Conservation (phyloP, 257 asterid species). For the Rehmannia glutinosa region DNA sequence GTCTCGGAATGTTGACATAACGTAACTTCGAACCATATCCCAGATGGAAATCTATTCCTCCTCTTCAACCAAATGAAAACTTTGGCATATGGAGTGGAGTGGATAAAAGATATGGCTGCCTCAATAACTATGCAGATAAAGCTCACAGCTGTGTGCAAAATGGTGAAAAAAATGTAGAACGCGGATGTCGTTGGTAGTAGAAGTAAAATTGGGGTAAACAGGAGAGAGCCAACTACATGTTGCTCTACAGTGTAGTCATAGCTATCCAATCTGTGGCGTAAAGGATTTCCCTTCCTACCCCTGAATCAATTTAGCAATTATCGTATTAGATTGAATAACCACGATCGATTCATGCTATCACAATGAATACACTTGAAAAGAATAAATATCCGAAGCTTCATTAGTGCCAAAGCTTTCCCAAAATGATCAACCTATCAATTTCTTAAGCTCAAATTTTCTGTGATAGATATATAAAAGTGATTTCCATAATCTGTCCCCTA, state of each 20-base stretch:
- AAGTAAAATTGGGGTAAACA: conserved; percentile 84
- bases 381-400: not conserved
- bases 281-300: conserved; percentile 91
- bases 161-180: conserved; percentile 88
- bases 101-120: conserved; percentile 55
- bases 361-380: not conserved
- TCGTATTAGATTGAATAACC: conserved; percentile 5
- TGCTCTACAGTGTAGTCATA: conserved; percentile 86
- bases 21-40: conserved; percentile 71
- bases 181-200: conserved; percentile 89
- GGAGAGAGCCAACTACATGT: conserved; percentile 90
- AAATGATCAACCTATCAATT: not conserved
- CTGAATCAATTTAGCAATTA: conserved; percentile 42
- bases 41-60: conserved; percentile 75
- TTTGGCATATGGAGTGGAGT: conserved; percentile 74
- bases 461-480: too few relatives aligned
- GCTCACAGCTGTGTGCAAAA: conserved; percentile 59
- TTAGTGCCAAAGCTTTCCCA: not conserved
- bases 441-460: too few relatives aligned
- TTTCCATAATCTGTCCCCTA: too few relatives aligned
- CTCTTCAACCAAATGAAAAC: conserved; percentile 67
- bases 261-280: conserved; percentile 91
- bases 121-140: conserved; percentile 49
- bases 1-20: conserved; percentile 29
- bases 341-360: conserved; percentile 1